Evolutionary conservation across 148 eudicot species (phyloP), one percentile per base, ranked within the genome.

Genomic region (Camellia granthamiana): DNA sequence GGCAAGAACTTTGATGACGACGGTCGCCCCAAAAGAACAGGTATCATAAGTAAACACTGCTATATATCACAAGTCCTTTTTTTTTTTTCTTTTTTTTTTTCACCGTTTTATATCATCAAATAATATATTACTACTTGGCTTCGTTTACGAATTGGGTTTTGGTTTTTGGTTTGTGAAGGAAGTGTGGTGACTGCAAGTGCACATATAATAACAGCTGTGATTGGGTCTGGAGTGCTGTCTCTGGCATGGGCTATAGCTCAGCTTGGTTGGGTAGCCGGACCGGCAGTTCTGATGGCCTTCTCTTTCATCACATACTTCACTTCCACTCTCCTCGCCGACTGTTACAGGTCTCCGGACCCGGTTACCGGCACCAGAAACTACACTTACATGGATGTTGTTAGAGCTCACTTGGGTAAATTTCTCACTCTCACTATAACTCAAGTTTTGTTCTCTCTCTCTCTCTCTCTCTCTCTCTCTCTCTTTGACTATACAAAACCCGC

Each of bases 231-330:
- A 30, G 38, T 30, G 38, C 38, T 30, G 38, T 30, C 38, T 30
- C 38, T 30, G 38, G 38, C 38, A 30, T 30, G 38, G 38, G 38
- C 38, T 0, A 90, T 95, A 51, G 94, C 99, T 21, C 99, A 95
- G 85, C 75, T 95, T 43, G 99, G 99, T 0, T 93, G 98, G 99
- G 92, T 83, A 38, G 88, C 83, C 1, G 99, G 99, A 0, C 95
- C 97, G 15, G 88, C 90, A 14, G 91, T 92, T 56, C 88, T 96
- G 13, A 2, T 89, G 55, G 81, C 90, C 0, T 96, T 96, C 80
- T 91, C 99, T 6, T 56, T 90, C 82, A 89, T 93, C 47, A 93
- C 99, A 0, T 93, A 88, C 82, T 90, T 87, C 90, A 92, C 95
- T 4, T 93, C 97, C 49, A 90, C 93, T 14, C 84, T 96, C 23